phyloP scores from a whole-genome alignment of 306 rosid genomes.

The Clitoria ternatea region DNA sequence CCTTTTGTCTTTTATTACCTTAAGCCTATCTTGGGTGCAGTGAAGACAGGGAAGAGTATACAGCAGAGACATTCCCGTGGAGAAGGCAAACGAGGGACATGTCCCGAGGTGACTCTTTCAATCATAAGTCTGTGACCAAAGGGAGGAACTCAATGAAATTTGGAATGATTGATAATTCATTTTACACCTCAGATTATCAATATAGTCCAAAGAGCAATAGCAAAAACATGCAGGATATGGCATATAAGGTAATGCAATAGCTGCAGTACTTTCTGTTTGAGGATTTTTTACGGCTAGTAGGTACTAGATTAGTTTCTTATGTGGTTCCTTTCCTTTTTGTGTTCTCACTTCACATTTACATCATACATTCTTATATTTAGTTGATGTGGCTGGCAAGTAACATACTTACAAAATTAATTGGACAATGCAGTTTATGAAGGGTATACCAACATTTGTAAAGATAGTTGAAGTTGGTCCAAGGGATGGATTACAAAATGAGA shows the following conservation, averaged over 20 bases:
- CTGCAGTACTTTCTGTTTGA: neutral
- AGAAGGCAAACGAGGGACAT: constrained; percentile 53
- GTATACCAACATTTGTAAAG: constrained; percentile 69
- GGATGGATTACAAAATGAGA: constrained; percentile 93
- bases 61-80: constrained; percentile 67
- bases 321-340: neutral
- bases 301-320: neutral
- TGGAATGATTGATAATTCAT: constrained; percentile 46
- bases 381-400: neutral
- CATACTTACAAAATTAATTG: constrained; percentile 4
- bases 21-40: constrained; percentile 37
- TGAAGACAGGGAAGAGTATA: constrained; percentile 51
- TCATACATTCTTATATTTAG: neutral
- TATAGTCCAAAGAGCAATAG: constrained; percentile 33
- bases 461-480: constrained; percentile 98
- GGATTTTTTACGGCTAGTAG: neutral
- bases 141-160: constrained; percentile 40
- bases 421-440: constrained; percentile 53
- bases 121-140: constrained; percentile 30
- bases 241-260: constrained; percentile 50
- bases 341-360: neutral
- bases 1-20: neutral
- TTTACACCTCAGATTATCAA: constrained; percentile 32
- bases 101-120: constrained; percentile 41
- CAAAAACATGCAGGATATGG: constrained; percentile 24